These are phyloP conservation scores for Erythrobasidium hasegawianum DNA, from an alignment of 1,284 basidiomycete genomes.

Conservation along the genomic window DNA sequence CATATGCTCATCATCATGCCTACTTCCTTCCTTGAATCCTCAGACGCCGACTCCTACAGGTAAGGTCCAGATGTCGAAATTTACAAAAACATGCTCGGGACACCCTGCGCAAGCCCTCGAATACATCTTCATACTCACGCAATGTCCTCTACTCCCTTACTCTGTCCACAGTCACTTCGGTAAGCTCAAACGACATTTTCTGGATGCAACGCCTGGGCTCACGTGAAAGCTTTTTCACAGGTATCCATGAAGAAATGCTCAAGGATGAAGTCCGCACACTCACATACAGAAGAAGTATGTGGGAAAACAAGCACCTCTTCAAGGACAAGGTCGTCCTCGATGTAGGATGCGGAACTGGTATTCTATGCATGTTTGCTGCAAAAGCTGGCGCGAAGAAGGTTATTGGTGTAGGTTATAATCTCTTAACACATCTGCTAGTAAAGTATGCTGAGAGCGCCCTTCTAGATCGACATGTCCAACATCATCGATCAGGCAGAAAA, in stretches of 20 bases:
- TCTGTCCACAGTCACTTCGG: slow-evolving; percentile 19
- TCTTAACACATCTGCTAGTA: too few species aligned
- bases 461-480: slow-evolving; percentile 98
- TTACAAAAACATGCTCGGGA: neutral
- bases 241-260: slow-evolving; percentile 97
- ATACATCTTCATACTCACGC: slow-evolving; percentile 73
- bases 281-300: slow-evolving; percentile 90
- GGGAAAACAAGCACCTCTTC: slow-evolving; percentile 94
- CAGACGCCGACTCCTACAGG: slow-evolving; percentile 31
- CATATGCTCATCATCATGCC: neutral
- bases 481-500: slow-evolving; percentile 98
- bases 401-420: slow-evolving; percentile 72
- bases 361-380: slow-evolving; percentile 98
- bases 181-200: neutral
- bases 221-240: slow-evolving; percentile 12
- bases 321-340: slow-evolving; percentile 94
- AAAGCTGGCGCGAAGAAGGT: slow-evolving; percentile 96
- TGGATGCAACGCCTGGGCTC: too few species aligned
- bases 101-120: slow-evolving; percentile 42
- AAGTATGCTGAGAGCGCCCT: neutral
- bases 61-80: neutral
- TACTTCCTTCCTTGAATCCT: neutral
- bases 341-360: slow-evolving; percentile 98
- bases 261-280: slow-evolving; percentile 95
- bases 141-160: slow-evolving; percentile 57